These are phyloP conservation scores for Gossypium turneri DNA, from an alignment of 345 rosid genomes.

Conservation along the genomic window DNA sequence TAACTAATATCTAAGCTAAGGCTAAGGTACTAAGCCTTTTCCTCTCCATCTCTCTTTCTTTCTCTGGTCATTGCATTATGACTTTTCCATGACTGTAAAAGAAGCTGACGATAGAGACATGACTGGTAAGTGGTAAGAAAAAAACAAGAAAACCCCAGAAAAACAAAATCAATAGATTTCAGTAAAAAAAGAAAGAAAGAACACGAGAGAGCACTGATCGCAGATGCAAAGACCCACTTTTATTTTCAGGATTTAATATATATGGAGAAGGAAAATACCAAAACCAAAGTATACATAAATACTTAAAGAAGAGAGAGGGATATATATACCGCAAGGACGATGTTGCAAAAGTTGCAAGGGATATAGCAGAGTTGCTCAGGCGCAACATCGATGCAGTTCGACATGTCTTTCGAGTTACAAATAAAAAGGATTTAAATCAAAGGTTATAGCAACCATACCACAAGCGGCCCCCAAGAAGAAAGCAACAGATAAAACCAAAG, in stretches of 20 bases:
- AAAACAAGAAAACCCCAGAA: constrained; percentile 27
- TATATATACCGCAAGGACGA: constrained; percentile 84
- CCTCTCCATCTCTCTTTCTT: not conserved
- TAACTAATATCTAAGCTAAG: no score
- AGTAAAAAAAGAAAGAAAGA: not conserved
- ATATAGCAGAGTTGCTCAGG: constrained; percentile 95
- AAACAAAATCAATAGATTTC: constrained; percentile 19
- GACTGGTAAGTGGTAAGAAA: constrained; percentile 24
- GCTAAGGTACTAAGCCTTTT: not conserved
- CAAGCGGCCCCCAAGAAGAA: constrained; percentile 17
- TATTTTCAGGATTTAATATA: constrained; percentile 23
- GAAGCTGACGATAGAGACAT: constrained; percentile 48
- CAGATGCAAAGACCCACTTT: constrained; percentile 24
- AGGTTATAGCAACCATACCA: constrained; percentile 8
- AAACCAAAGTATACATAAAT: not conserved
- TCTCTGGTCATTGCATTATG: constrained; percentile 22
- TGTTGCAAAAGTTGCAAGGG: constrained; percentile 99
- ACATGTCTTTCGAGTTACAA: constrained; percentile 31
- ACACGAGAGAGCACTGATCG: constrained; percentile 24
- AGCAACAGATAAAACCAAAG: not conserved
- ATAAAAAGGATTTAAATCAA: not conserved
- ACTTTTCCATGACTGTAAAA: constrained; percentile 50
- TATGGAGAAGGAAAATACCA: constrained; percentile 15
- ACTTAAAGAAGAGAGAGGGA: constrained; percentile 4
- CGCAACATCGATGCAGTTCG: constrained; percentile 36